Percentiles rank a stretch among this genome's conserved stretches.
phyloP scores from a whole-genome alignment of 148 eudicot genomes.

The Pharnaceum exiguum region DNA sequence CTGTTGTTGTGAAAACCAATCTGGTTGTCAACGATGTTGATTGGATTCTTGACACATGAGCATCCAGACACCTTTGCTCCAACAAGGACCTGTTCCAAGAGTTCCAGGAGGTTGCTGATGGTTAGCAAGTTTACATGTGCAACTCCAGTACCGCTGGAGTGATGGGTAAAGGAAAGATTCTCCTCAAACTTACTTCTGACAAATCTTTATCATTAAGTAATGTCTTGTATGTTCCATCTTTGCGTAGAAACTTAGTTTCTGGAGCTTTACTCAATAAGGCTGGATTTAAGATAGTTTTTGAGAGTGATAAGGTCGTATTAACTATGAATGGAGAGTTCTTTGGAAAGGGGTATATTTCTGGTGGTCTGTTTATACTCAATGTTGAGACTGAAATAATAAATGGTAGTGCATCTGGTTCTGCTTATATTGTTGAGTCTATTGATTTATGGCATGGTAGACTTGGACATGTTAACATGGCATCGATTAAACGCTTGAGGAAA shows the following conservation, averaged over 20 bases:
- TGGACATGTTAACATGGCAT: neutral
- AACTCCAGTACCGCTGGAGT: no score
- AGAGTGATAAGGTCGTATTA: neutral
- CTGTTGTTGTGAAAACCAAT: no score
- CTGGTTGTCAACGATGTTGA: no score
- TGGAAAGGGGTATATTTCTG: neutral
- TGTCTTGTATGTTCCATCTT: neutral
- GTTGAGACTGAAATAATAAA: neutral
- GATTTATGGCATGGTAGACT: neutral
- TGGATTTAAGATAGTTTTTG: neutral
- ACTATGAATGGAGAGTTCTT: neutral
- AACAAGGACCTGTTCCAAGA: no score
- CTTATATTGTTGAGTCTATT: neutral
- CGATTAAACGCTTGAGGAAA: neutral
- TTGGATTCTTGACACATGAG: no score
- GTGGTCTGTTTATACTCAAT: neutral
- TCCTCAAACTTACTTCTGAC: no score
- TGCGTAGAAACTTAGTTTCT: neutral
- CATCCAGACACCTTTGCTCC: no score
- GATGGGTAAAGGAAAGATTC: neutral
- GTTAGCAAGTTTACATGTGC: no score
- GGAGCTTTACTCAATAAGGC: neutral
- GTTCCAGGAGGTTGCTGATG: no score
- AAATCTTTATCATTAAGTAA: neutral
- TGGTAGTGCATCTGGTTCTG: neutral